Percentiles rank a stretch among this genome's conserved stretches.
These are phyloP conservation scores for Talaromyces sp. DNA, from an alignment of 2,329 filamentous ascomycete species.

Conservation along the genomic window DNA sequence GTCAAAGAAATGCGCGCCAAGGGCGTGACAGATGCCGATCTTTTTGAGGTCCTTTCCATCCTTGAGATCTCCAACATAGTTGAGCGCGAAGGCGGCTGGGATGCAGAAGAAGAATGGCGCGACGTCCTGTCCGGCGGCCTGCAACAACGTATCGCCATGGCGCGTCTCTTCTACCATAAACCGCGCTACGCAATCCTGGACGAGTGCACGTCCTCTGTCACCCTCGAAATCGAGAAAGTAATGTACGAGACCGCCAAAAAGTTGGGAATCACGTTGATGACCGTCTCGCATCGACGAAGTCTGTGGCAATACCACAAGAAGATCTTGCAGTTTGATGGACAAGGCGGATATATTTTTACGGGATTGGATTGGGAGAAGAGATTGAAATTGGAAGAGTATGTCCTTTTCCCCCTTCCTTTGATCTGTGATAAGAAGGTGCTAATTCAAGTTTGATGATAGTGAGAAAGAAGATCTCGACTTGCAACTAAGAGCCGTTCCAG, in stretches of 20 bases:
- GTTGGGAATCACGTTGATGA: slow-evolving; percentile 92
- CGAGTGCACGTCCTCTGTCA: slow-evolving; percentile 94
- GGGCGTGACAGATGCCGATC: slow-evolving; percentile 75
- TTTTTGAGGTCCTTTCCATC: slow-evolving; percentile 70
- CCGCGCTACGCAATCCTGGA: slow-evolving; percentile 94
- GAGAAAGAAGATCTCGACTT: slow-evolving; percentile 94
- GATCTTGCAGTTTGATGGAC: slow-evolving; percentile 95
- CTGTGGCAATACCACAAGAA: slow-evolving; percentile 95
- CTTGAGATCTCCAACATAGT: slow-evolving; percentile 83
- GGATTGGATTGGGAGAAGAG: slow-evolving; percentile 82
- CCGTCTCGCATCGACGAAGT: slow-evolving; percentile 84
- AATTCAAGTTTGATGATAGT: slow-evolving; percentile 33
- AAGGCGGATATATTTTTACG: slow-evolving; percentile 87
- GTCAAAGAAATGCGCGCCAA: slow-evolving; percentile 82
- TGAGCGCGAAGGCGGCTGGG: slow-evolving; percentile 77
- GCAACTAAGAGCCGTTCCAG: slow-evolving; percentile 77
- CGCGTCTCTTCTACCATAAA: slow-evolving; percentile 86
- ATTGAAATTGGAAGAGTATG: slow-evolving; percentile 77
- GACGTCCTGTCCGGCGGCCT: slow-evolving; percentile 88
- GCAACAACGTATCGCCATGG: slow-evolving; percentile 96
- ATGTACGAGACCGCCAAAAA: slow-evolving; percentile 98
- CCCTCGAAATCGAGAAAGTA: slow-evolving; percentile 85
- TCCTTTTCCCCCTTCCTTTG: neutral
- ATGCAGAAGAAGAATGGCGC: slow-evolving; percentile 93
- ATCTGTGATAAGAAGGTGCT: neutral